phyloP scores from a whole-genome alignment of 169 alveolate genomes.

The Toxoplasma gondii region DNA sequence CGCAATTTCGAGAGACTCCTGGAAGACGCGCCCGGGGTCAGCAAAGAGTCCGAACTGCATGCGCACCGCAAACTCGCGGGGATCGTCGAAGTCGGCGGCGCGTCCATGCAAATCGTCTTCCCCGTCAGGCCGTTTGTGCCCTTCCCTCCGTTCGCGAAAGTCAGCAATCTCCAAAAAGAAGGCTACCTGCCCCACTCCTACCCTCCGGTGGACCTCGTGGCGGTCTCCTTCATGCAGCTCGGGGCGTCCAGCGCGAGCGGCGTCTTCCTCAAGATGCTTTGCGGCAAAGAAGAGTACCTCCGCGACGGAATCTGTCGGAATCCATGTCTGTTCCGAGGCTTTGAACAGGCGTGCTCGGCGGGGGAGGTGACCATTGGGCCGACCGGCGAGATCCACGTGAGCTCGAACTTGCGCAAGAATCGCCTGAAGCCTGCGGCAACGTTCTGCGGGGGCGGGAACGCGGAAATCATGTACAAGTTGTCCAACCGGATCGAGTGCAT shows the following conservation, averaged over 20 bases:
- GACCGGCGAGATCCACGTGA: neutral
- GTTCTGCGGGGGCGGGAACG: constrained; percentile 41
- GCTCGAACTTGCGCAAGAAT: neutral
- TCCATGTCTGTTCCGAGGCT: constrained; percentile 43
- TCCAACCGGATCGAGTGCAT: constrained; percentile 25
- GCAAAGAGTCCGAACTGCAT: neutral
- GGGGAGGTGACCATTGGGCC: constrained; percentile 35
- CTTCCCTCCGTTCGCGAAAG: constrained; percentile 25
- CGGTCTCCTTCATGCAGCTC: constrained; percentile 55
- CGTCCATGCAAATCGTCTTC: constrained; percentile 48
- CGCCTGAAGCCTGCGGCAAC: constrained; percentile 52
- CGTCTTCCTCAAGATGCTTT: constrained; percentile 18
- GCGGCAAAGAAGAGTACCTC: constrained; percentile 18
- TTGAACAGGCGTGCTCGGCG: constrained; percentile 44
- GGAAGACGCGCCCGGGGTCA: neutral
- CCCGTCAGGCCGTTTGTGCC: constrained; percentile 28
- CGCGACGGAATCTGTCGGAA: constrained; percentile 27
- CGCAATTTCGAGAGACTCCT: neutral
- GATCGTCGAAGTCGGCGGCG: constrained; percentile 56
- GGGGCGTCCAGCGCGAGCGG: constrained; percentile 64
- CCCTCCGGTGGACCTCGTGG: constrained; percentile 36
- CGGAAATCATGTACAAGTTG: constrained; percentile 1
- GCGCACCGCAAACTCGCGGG: constrained; percentile 43
- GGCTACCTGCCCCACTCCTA: constrained; percentile 32
- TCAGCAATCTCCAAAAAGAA: constrained; percentile 1